phyloP scores from a whole-genome alignment of 2,329 filamentous ascomycete genomes.

The Fonsecaea nubica region DNA sequence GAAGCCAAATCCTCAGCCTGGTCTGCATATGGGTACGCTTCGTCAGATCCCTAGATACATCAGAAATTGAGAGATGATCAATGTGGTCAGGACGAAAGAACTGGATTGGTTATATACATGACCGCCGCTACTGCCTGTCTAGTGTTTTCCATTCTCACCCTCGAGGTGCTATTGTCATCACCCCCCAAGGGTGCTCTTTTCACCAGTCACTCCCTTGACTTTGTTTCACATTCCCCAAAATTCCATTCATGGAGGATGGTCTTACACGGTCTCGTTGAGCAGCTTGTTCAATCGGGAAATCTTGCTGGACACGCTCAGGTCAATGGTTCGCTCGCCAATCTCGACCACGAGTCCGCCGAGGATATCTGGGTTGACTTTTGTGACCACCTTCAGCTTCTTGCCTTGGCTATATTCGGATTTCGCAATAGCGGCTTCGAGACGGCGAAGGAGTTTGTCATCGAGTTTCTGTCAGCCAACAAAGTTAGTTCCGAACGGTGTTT shows the following conservation, averaged over 20 bases:
- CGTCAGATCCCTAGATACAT: neutral
- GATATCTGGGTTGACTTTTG: slow-evolving; percentile 94
- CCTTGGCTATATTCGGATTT: slow-evolving; percentile 90
- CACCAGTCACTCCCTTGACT: slow-evolving; percentile 1
- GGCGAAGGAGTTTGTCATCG: slow-evolving; percentile 82
- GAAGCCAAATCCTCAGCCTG: neutral
- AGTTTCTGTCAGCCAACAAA: slow-evolving; percentile 65
- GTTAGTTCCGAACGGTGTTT: slow-evolving; percentile 10
- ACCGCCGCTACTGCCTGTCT: neutral
- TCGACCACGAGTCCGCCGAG: slow-evolving; percentile 93
- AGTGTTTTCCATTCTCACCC: neutral
- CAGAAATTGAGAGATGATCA: neutral
- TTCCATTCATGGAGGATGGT: slow-evolving; percentile 6
- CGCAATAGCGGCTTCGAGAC: slow-evolving; percentile 84
- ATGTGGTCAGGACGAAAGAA: neutral
- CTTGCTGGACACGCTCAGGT: slow-evolving; percentile 93
- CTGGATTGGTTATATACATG: slow-evolving; percentile 7
- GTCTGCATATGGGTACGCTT: neutral
- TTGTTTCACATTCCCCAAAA: neutral
- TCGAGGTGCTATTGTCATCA: neutral
- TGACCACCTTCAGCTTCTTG: slow-evolving; percentile 97
- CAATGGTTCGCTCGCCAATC: slow-evolving; percentile 96
- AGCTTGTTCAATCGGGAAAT: slow-evolving; percentile 99
- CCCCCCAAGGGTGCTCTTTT: neutral
- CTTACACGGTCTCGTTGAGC: slow-evolving; percentile 92